phyloP scores from a whole-genome alignment of 2,329 filamentous ascomycete genomes.

The Hypoxylon sp. region DNA sequence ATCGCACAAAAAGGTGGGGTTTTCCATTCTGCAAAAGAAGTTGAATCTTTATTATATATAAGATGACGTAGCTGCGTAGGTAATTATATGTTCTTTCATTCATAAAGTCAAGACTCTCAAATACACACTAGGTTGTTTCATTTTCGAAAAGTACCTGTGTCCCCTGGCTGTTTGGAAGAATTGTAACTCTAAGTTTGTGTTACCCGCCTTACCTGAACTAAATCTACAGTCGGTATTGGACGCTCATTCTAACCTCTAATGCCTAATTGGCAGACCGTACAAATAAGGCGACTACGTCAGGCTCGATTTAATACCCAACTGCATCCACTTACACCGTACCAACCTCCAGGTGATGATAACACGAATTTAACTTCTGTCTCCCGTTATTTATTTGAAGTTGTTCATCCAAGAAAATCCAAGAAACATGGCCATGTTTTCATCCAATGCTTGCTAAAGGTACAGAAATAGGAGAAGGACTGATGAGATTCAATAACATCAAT shows the following conservation, averaged over 20 bases:
- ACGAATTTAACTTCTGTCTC: constrained; percentile 7
- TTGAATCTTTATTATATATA: too few relatives aligned
- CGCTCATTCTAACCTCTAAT: background rate
- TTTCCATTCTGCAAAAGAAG: too few relatives aligned
- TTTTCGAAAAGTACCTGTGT: too few relatives aligned
- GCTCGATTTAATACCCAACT: constrained; percentile 32
- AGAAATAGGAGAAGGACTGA: background rate
- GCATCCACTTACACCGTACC: constrained; percentile 18
- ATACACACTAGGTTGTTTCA: too few relatives aligned
- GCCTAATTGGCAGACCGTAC: constrained; percentile 3
- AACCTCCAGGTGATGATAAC: background rate
- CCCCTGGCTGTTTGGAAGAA: too few relatives aligned
- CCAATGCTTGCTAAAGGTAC: background rate
- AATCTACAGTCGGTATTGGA: background rate
- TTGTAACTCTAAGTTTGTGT: background rate
- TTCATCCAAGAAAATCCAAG: constrained; percentile 7
- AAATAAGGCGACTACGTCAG: constrained; percentile 16
- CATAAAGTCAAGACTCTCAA: too few relatives aligned
- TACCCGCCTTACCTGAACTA: background rate
- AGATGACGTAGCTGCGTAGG: too few relatives aligned
- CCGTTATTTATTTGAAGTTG: constrained; percentile 12
- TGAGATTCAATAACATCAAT: background rate
- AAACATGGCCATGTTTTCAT: constrained; percentile 5
- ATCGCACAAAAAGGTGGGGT: too few relatives aligned
- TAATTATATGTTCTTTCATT: too few relatives aligned